Base-by-base conservation (phyloP, 192 early-diverging fungal species). In the Coemansia sp. region DNA sequence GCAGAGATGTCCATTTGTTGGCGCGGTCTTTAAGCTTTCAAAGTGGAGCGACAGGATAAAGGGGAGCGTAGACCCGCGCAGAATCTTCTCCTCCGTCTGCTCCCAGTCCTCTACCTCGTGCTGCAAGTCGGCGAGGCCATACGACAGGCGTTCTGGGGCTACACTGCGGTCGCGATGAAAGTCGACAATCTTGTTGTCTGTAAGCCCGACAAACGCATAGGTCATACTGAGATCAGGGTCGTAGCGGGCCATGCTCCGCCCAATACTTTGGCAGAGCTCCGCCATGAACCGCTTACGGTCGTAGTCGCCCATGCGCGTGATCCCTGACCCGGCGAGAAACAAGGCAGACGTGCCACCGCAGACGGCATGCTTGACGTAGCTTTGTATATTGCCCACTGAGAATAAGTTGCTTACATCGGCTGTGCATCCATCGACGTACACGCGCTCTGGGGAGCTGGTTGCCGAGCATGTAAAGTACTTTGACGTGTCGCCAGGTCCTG, bases 61-160 rank as follows among this genome's bases (percentile, higher is more conserved):
- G 4, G 81, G 81, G 39, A 83, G 64, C 21, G 81, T 75, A 29
- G 81, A 60, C 33, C 81, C 81, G 7, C 65, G 68, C 61, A 75
- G 39, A 24, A 83, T 75, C 62, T 75, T 74, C 16, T 74, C 60
- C 62, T 75, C 76, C 1, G 67, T 56, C 36, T 63, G 34, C 53
- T 72, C 76, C 81, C 81, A 83, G 72, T 83, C 81, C 19, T 83
- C 81, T 4, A 83, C 76, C 34, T 78, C 75, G 64, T 78, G 81
- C 56, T 83, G 81, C 60, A 83, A 67, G 39, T 53, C 76, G 13
- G 62, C 61, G 24, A 83, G 76, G 6, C 81, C 81, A 37, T 75
- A 40, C 4, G 7, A 8, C 10, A 83, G 41, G 56, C 60, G 59
- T 31, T 77, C 75, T 1, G 54, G 14, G 34, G 37, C 64, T 10